phyloP scores from a whole-genome alignment of 2,329 filamentous ascomycete genomes.

The Penicillium occitanis region DNA sequence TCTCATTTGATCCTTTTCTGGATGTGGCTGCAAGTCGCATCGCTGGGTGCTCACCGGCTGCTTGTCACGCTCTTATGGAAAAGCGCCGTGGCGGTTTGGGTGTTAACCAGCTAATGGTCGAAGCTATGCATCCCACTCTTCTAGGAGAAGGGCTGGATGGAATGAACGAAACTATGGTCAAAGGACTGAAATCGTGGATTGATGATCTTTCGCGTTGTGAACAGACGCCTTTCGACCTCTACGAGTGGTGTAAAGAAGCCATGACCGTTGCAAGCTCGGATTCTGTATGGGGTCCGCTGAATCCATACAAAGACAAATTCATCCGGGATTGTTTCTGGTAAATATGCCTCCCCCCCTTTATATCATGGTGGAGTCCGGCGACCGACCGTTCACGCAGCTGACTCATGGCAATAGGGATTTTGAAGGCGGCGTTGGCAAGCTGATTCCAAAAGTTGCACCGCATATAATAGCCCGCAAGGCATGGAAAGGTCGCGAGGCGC shows the following conservation, averaged over 20 bases:
- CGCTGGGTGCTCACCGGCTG: constrained; percentile 25
- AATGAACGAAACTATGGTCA: constrained; percentile 31
- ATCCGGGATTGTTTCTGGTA: constrained; percentile 30
- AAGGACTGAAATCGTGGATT: constrained; percentile 21
- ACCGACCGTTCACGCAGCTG: too few species aligned
- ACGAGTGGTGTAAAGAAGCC: constrained; percentile 29
- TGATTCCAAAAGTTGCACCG: constrained; percentile 37
- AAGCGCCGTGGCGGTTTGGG: constrained; percentile 26
- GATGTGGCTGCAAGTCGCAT: constrained; percentile 23
- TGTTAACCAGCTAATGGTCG: constrained; percentile 23
- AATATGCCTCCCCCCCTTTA: background rate
- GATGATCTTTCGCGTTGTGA: constrained; percentile 23
- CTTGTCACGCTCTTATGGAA: constrained; percentile 26
- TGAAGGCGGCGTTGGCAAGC: constrained; percentile 35
- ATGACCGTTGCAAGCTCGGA: constrained; percentile 33
- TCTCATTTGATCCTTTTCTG: constrained; percentile 31
- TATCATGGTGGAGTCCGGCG: background rate
- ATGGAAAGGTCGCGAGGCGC: constrained; percentile 36
- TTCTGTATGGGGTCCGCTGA: constrained; percentile 31
- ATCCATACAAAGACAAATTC: constrained; percentile 28
- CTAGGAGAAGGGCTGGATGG: constrained; percentile 27
- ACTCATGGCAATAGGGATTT: constrained; percentile 35
- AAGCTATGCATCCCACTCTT: constrained; percentile 30
- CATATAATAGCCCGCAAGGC: constrained; percentile 41
- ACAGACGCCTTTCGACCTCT: constrained; percentile 26